Percentiles rank a stretch among this genome's conserved stretches.
Evolutionary conservation across 1,139 yeast species (phyloP).

Genomic region (Pichia sp.): DNA sequence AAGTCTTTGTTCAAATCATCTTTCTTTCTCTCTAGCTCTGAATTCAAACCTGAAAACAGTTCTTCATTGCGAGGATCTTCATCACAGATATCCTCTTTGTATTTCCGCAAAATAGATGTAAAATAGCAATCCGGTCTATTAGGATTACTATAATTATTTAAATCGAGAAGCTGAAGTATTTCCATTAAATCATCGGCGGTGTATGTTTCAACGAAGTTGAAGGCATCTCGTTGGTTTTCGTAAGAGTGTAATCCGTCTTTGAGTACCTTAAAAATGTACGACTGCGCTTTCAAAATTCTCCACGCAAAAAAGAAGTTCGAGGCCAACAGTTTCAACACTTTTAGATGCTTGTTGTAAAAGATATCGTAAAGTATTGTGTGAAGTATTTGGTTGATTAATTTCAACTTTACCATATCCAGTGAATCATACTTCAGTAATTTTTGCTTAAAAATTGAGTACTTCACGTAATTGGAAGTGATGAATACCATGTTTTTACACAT

Average conservation of each 20-base stretch:
- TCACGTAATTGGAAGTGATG: conserved; percentile 20
- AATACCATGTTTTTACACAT: conserved; percentile 26
- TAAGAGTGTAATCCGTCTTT: conserved; percentile 19
- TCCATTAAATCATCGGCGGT: conserved; percentile 18
- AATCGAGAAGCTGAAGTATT: not conserved
- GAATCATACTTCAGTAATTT: not conserved
- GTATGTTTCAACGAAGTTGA: conserved; percentile 18
- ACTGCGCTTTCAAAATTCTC: conserved; percentile 47
- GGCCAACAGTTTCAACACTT: conserved; percentile 23
- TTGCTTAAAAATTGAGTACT: conserved; percentile 27
- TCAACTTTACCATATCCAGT: not conserved
- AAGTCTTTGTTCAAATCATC: not conserved
- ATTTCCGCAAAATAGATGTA: not conserved
- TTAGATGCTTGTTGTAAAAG: conserved; percentile 3
- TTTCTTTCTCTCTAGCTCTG: not conserved
- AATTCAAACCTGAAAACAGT: not conserved
- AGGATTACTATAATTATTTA: not conserved
- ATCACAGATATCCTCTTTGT: conserved; percentile 2
- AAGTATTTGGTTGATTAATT: not conserved
- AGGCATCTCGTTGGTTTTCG: not conserved
- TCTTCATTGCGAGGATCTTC: conserved; percentile 1
- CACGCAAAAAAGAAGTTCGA: conserved; percentile 51
- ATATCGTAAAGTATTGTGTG: not conserved
- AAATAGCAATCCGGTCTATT: not conserved
- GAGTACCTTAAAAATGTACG: conserved; percentile 38